Evolutionary conservation across 2,329 filamentous ascomycete genomes (phyloP).

Genomic region (Fusarium redolens): DNA sequence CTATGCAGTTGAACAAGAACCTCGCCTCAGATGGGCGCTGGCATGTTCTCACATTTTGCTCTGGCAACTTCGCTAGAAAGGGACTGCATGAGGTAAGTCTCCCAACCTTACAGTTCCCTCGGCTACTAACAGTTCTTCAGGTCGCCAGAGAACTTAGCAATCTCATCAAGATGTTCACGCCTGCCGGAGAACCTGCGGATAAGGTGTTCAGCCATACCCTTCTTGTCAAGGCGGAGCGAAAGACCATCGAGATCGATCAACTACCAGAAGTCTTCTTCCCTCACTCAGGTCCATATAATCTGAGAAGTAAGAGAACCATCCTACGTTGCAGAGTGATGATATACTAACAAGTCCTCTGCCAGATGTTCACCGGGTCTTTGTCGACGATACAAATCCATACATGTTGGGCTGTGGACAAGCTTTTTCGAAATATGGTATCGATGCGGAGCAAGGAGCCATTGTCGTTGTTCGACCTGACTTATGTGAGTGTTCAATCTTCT

Average conservation of each 20-base stretch:
- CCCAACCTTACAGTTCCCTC: rapidly evolving
- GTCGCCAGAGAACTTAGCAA: background rate
- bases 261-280: conserved; percentile 33
- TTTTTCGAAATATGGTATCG: conserved; percentile 26
- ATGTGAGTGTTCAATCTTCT: conserved; percentile 7
- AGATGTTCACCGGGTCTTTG: conserved; percentile 31
- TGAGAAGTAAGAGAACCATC: background rate
- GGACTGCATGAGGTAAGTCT: background rate
- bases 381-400: conserved; percentile 30
- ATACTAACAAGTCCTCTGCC: background rate
- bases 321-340: rapidly evolving
- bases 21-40: conserved; percentile 35
- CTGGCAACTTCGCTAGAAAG: background rate
- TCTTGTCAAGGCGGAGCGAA: conserved; percentile 8
- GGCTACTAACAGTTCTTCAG: rapidly evolving
- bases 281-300: background rate
- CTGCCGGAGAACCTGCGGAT: background rate
- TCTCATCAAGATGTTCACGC: background rate
- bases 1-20: conserved; percentile 19
- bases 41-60: conserved; percentile 35
- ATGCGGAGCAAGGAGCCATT: conserved; percentile 11
- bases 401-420: conserved; percentile 16
- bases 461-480: conserved; percentile 34
- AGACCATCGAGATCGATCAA: background rate
- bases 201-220: conserved; percentile 8